phyloP scores from a whole-genome alignment of 2,329 filamentous ascomycete species.

The Fusarium paranaense region DNA sequence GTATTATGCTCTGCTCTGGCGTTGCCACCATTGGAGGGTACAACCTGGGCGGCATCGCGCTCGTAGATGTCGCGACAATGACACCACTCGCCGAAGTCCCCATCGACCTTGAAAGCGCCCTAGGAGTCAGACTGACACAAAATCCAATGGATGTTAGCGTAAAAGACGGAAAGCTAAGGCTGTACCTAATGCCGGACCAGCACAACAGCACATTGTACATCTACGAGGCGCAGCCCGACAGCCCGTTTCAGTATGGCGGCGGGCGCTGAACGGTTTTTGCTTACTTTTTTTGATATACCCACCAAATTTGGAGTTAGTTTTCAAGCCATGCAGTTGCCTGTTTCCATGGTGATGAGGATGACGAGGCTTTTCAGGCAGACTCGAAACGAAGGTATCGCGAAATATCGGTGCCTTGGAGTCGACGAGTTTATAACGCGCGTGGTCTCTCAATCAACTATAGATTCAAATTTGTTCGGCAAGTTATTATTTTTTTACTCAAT shows the following conservation, averaged over 20 bases:
- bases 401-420: slow-evolving; percentile 31
- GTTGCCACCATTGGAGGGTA: slow-evolving; percentile 52
- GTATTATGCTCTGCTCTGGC: slow-evolving; percentile 61
- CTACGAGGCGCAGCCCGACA: slow-evolving; percentile 54
- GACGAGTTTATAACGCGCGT: not conserved
- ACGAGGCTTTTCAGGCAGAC: slow-evolving; percentile 29
- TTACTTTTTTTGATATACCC: not conserved
- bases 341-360: slow-evolving; percentile 9
- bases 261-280: slow-evolving; percentile 4
- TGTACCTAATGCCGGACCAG: slow-evolving; percentile 62
- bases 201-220: slow-evolving; percentile 59
- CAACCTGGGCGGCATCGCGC: slow-evolving; percentile 58
- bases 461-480: not conserved
- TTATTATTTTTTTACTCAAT: not conserved
- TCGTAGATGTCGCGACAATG: slow-evolving; percentile 60
- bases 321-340: slow-evolving; percentile 24
- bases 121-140: slow-evolving; percentile 57
- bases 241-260: slow-evolving; percentile 35
- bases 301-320: not conserved
- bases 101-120: slow-evolving; percentile 53
- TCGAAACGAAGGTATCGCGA: not conserved
- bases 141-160: slow-evolving; percentile 61
- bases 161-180: slow-evolving; percentile 56
- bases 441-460: not conserved
- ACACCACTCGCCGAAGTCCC: slow-evolving; percentile 59